Evolutionary conservation across 441 rosid species (phyloP), one percentile per base, ranked within the genome.

Genomic region (Breynia disticha): DNA sequence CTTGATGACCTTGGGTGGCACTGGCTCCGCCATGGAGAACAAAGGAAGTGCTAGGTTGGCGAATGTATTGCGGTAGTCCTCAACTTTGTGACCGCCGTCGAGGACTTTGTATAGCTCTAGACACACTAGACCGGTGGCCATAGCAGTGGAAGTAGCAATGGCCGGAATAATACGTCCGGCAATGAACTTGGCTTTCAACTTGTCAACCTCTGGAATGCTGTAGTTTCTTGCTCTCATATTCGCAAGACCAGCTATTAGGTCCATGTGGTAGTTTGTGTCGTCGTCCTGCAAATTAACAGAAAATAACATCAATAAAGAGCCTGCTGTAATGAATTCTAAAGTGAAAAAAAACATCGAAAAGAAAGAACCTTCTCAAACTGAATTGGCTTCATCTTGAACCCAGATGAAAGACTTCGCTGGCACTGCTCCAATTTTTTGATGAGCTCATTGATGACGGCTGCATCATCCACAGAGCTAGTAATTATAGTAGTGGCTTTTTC

Each of bases 201-300:
- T 90, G 76, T 90, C 96, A 0, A 90, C 94, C 68, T 90, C 97
- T 1, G 91, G 87, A 63, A 90, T 87, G 71, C 84, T 68, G 67
- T 90, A 90, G 71, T 90, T 90, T 61, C 96, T 82, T 11, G 97
- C 96, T 74, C 97, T 87, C 97, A 87, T 87, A 73, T 90, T 90
- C 35, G 97, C 97, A n/a, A 90, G 84, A 39, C 77, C 97, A 18
- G 96, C 87, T 19, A 90, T 87, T 71, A 87, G 49, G 66, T 90
- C 97, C 96, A 90, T 87, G 74, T 90, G 97, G 63, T 76, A 90
- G 76, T 90, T 90, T 24, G 97, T 76, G 58, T 90, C 96, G 52
- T 90, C 97, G 66, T 90, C 97, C 97, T 86, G 82, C 66, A 65
- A 1, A 39, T 19, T 19, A 24, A 19, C 4, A 19, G 11, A 42